phyloP scores from a whole-genome alignment of 2,329 filamentous ascomycete genomes.

The Monosporascus cannonballus region DNA sequence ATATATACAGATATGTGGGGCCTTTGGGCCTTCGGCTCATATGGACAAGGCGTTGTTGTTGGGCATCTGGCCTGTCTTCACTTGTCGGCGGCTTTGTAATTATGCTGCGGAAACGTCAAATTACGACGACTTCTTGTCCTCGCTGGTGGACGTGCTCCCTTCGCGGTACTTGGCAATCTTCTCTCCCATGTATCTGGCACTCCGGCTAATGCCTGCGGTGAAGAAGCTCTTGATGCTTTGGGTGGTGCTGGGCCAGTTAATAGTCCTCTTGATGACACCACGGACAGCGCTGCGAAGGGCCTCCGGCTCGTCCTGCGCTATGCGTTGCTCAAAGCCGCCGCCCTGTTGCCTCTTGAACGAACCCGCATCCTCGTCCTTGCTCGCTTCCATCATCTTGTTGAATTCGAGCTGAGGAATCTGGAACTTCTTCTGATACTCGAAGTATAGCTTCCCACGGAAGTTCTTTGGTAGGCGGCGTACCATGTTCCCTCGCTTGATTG shows the following conservation, averaged over 20 bases:
- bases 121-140: constrained; percentile 13
- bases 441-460: constrained; percentile 87
- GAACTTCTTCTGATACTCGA: constrained; percentile 89
- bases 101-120: not conserved
- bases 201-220: constrained; percentile 67
- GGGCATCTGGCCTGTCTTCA: too few relatives aligned
- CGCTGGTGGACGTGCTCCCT: constrained; percentile 28
- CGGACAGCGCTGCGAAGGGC: constrained; percentile 67
- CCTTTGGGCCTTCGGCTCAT: not conserved
- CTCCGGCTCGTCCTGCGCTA: constrained; percentile 62
- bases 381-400: constrained; percentile 73
- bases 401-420: constrained; percentile 80
- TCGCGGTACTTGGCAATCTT: constrained; percentile 65
- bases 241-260: constrained; percentile 84
- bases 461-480: constrained; percentile 80
- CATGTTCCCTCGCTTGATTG: constrained; percentile 88
- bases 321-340: constrained; percentile 78
- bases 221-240: constrained; percentile 81
- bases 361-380: constrained; percentile 61
- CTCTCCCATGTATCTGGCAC: constrained; percentile 72
- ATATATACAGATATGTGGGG: not conserved
- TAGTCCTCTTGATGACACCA: constrained; percentile 76
- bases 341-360: constrained; percentile 70
- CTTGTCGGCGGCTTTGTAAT: not conserved
- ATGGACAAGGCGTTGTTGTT: not conserved